Conservation (phyloP, 2,329 filamentous ascomycete species). For the Fusarium circinatum region DNA sequence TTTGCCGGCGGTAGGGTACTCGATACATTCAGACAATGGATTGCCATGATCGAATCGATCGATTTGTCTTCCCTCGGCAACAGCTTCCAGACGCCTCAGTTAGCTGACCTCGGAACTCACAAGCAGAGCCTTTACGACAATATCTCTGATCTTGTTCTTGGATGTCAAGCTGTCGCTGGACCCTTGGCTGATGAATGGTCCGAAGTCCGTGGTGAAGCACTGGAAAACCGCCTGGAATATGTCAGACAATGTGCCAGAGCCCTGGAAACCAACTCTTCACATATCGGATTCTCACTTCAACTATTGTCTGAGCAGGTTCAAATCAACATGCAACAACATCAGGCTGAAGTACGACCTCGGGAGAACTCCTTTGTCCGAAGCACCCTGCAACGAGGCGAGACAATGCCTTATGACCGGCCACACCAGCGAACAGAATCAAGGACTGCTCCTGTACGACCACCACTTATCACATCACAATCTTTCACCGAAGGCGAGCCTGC, state of each 20-base stretch:
- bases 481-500: constrained; percentile 70
- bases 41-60: constrained; percentile 89
- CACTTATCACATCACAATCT: constrained; percentile 67
- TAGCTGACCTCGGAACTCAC: constrained; percentile 87
- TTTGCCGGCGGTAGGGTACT: constrained; percentile 80
- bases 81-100: constrained; percentile 82
- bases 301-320: constrained; percentile 85
- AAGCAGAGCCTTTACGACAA: constrained; percentile 96
- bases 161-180: constrained; percentile 90
- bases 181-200: constrained; percentile 96
- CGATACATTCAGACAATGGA: constrained; percentile 90
- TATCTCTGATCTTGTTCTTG: constrained; percentile 86
- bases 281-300: constrained; percentile 88
- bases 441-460: constrained; percentile 55
- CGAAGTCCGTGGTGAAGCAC: constrained; percentile 86
- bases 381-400: constrained; percentile 66
- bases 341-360: constrained; percentile 53
- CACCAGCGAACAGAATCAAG: constrained; percentile 69
- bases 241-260: constrained; percentile 82
- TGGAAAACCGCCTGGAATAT: constrained; percentile 86
- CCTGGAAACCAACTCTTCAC: constrained; percentile 85
- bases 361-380: constrained; percentile 61
- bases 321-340: constrained; percentile 60
- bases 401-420: constrained; percentile 64
- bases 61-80: constrained; percentile 84